Evolutionary conservation across 2,329 filamentous ascomycete genomes (phyloP).

Genomic region (Aureobasidium sp.): DNA sequence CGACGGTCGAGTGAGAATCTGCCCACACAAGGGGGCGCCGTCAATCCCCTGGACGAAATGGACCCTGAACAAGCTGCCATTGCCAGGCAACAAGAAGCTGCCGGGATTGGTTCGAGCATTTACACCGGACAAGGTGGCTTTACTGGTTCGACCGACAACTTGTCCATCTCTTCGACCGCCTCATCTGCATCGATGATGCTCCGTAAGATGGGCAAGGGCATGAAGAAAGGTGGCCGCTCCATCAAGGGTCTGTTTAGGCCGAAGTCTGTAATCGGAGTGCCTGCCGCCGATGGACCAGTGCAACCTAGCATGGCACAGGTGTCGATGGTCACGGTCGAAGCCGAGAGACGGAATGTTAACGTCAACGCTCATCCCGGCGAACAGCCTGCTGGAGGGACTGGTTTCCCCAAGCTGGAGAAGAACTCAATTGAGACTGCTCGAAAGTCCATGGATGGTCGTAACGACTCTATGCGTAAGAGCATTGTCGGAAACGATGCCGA

Average conservation of each 20-base stretch:
- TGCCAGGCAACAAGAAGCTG: constrained; percentile 83
- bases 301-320: constrained; percentile 68
- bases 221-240: constrained; percentile 88
- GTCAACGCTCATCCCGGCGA: constrained; percentile 62
- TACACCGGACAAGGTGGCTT: constrained; percentile 84
- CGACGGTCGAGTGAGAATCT: constrained; percentile 59
- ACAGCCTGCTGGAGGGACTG: constrained; percentile 61
- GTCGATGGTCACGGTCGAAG: constrained; percentile 92
- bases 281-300: constrained; percentile 58
- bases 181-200: constrained; percentile 91
- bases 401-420: constrained; percentile 75
- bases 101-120: constrained; percentile 84
- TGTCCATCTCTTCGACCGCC: constrained; percentile 83
- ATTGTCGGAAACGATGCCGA: constrained; percentile 86
- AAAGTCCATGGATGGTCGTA: constrained; percentile 41
- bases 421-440: constrained; percentile 63
- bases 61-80: constrained; percentile 89
- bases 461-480: constrained; percentile 62
- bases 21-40: constrained; percentile 13
- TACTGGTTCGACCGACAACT: constrained; percentile 83
- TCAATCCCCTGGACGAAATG: constrained; percentile 24
- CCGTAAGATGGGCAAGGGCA: constrained; percentile 96
- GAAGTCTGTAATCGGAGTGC: constrained; percentile 77
- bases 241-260: constrained; percentile 91
- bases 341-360: constrained; percentile 76